phyloP scores from a whole-genome alignment of 495 filamentous ascomycete species.

The Daldinia loculata region DNA sequence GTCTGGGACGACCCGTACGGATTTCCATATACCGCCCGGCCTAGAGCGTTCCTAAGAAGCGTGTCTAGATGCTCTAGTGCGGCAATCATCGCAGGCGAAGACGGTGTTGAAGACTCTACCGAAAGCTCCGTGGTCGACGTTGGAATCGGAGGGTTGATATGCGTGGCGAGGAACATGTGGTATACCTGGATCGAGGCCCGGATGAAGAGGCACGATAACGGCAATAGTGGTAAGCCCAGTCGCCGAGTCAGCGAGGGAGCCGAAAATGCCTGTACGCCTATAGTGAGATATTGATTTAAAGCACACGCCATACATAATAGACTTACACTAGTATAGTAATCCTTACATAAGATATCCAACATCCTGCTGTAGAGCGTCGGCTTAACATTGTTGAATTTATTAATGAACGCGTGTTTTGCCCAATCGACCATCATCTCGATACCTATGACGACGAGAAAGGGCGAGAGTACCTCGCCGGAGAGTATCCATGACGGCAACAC shows the following conservation, averaged over 20 bases:
- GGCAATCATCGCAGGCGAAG: slow-evolving; percentile 73
- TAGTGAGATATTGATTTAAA: slow-evolving; percentile 14
- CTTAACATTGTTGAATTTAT: slow-evolving; percentile 96
- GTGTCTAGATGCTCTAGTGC: slow-evolving; percentile 78
- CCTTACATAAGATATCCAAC: slow-evolving; percentile 91
- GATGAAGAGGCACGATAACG: slow-evolving; percentile 93
- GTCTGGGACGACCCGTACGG: slow-evolving; percentile 45
- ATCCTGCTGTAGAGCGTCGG: slow-evolving; percentile 89
- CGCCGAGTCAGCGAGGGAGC: slow-evolving; percentile 85
- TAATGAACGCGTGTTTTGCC: slow-evolving; percentile 97
- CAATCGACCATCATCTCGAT: slow-evolving; percentile 98
- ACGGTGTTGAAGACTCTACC: slow-evolving; percentile 57
- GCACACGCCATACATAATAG: not conserved
- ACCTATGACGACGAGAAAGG: slow-evolving; percentile 90
- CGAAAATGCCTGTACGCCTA: slow-evolving; percentile 72
- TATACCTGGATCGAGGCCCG: slow-evolving; percentile 95
- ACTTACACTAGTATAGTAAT: slow-evolving; percentile 92
- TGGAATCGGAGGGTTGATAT: slow-evolving; percentile 78
- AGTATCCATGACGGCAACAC: slow-evolving; percentile 80
- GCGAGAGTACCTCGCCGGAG: slow-evolving; percentile 85
- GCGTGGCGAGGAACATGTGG: slow-evolving; percentile 93
- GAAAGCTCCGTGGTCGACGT: slow-evolving; percentile 72
- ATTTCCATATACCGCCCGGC: slow-evolving; percentile 69
- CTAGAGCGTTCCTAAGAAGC: slow-evolving; percentile 75
- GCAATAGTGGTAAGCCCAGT: slow-evolving; percentile 90